phyloP scores from a whole-genome alignment of 2,329 filamentous ascomycete species.

The Ceratocystis alfenasii region DNA sequence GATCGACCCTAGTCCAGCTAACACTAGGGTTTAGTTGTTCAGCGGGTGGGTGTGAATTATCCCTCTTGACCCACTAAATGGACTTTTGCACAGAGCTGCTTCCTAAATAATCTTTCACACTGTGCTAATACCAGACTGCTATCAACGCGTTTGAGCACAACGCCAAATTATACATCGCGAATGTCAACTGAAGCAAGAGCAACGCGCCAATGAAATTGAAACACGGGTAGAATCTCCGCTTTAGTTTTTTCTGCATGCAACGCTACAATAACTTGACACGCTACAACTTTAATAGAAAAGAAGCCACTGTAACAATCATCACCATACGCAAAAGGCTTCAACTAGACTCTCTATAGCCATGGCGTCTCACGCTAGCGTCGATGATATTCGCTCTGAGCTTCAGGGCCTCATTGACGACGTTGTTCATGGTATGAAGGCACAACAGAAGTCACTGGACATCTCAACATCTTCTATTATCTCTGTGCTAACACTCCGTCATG shows the following conservation, averaged over 20 bases:
- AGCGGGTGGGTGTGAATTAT: neutral
- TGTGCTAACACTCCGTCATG: constrained; percentile 1
- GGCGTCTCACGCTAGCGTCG: constrained; percentile 24
- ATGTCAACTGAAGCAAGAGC: neutral
- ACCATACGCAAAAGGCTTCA: neutral
- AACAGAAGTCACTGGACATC: neutral
- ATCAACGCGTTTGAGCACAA: neutral
- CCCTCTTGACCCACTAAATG: neutral
- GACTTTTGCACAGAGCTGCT: neutral
- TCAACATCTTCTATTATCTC: constrained; percentile 2
- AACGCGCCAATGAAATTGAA: neutral
- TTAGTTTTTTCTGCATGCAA: neutral
- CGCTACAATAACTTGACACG: neutral
- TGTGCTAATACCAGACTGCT: neutral
- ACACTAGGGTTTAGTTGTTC: neutral
- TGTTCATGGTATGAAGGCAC: constrained; percentile 24
- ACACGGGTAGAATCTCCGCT: neutral
- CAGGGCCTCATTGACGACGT: constrained; percentile 31
- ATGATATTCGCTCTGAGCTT: constrained; percentile 28
- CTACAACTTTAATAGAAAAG: neutral
- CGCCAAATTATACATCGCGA: constrained; percentile 5
- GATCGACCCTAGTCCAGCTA: neutral
- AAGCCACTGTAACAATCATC: neutral
- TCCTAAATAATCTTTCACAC: neutral
- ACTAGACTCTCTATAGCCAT: neutral